Percentiles rank a stretch among this genome's conserved stretches.
These are phyloP conservation scores for Acacia crassicarpa DNA, from an alignment of 306 rosid species.

Conservation along the genomic window DNA sequence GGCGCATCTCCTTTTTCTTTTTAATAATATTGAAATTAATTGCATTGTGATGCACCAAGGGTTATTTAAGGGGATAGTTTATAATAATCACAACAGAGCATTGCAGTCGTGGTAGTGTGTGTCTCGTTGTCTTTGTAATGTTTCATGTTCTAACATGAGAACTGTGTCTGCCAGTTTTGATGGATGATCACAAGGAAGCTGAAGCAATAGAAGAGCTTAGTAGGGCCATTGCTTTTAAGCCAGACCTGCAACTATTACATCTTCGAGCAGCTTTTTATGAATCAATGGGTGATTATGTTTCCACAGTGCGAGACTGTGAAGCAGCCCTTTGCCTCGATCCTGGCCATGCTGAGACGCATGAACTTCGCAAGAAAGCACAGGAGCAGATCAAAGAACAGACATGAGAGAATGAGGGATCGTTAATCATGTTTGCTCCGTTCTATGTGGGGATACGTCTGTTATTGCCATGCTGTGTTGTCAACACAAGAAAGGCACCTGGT, in stretches of 20 bases:
- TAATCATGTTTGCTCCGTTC: conserved; percentile 23
- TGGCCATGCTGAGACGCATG: conserved; percentile 57
- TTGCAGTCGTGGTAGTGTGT: conserved; percentile 5
- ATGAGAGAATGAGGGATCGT: conserved; percentile 35
- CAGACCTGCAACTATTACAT: conserved; percentile 76
- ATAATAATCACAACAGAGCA: conserved; percentile 7
- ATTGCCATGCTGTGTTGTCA: conserved; percentile 29
- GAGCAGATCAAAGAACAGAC: conserved; percentile 47
- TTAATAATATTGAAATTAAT: background rate
- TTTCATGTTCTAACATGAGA: conserved; percentile 40
- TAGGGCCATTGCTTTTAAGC: conserved; percentile 74
- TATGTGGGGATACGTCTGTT: conserved; percentile 32
- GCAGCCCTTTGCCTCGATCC: conserved; percentile 92
- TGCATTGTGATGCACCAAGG: background rate
- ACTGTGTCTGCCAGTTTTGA: conserved; percentile 62
- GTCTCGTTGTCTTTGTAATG: background rate
- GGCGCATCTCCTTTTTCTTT: background rate
- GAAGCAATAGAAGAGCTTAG: conserved; percentile 83
- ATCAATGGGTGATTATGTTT: conserved; percentile 56
- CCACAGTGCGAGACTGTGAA: conserved; percentile 72
- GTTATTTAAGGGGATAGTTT: background rate
- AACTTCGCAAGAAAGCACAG: conserved; percentile 55
- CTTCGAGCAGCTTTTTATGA: conserved; percentile 93
- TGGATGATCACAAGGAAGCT: conserved; percentile 90
- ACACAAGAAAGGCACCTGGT: conserved; percentile 23